Evolutionary conservation across 2,329 filamentous ascomycete species (phyloP).

Genomic region (Coniochaeta hoffmannii): DNA sequence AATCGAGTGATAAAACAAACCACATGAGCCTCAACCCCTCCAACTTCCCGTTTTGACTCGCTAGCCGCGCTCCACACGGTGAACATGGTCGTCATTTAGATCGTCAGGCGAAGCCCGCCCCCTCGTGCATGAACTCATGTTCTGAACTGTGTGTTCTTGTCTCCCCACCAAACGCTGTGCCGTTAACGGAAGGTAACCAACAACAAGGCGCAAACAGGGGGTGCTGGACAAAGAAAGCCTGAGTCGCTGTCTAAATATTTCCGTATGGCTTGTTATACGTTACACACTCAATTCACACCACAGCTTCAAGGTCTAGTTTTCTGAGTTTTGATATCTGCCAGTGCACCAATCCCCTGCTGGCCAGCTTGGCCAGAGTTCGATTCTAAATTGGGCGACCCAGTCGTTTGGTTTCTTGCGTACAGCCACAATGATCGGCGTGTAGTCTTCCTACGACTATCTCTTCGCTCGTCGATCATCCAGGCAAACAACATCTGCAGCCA

Average conservation of each 20-base stretch:
- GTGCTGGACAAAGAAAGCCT: background rate
- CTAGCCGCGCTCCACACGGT: background rate
- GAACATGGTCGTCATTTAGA: background rate
- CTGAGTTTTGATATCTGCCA: background rate
- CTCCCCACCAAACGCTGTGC: too few species aligned
- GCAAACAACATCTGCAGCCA: background rate
- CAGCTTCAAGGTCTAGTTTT: background rate
- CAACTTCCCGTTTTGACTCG: background rate
- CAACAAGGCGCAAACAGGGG: too few species aligned
- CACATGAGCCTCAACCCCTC: background rate
- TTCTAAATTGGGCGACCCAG: background rate
- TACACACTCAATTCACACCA: background rate
- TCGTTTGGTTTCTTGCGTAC: background rate
- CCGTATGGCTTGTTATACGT: too few species aligned
- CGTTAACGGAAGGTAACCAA: too few species aligned
- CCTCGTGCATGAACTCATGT: background rate
- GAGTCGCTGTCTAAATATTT: background rate
- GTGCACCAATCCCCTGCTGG: too few species aligned
- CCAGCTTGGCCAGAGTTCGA: too few species aligned
- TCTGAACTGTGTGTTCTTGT: too few species aligned
- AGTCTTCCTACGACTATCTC: background rate
- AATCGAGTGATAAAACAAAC: background rate
- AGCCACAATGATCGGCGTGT: background rate
- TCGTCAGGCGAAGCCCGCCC: background rate
- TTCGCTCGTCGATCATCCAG: background rate